Conservation (phyloP, 2,329 filamentous ascomycete species). For the Hymenoscyphus repandus region DNA sequence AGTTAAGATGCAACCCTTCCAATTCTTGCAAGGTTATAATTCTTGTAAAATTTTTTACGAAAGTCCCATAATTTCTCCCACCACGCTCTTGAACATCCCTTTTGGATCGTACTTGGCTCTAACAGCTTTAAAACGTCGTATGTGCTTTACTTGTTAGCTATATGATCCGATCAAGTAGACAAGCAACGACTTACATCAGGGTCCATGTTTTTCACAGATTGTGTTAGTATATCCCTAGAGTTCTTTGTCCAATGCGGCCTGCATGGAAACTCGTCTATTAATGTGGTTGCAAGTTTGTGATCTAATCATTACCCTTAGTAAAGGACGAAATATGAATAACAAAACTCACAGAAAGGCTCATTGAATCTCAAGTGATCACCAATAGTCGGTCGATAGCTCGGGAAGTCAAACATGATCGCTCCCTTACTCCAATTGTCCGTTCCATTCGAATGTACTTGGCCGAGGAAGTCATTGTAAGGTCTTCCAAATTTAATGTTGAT, state of each 20-base stretch:
- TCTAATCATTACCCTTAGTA: slow-evolving; percentile 5
- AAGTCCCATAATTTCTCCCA: slow-evolving; percentile 16
- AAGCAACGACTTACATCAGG: slow-evolving; percentile 9
- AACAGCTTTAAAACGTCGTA: slow-evolving; percentile 11
- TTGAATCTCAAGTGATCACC: slow-evolving; percentile 18
- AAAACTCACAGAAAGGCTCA: slow-evolving; percentile 19
- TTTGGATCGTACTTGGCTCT: slow-evolving; percentile 14
- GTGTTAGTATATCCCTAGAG: slow-evolving; percentile 12
- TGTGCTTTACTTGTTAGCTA: too few species aligned
- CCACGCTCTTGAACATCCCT: slow-evolving; percentile 18
- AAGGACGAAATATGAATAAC: slow-evolving; percentile 3
- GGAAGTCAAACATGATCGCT: slow-evolving; percentile 20
- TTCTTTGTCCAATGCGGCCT: slow-evolving; percentile 21
- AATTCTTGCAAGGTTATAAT: too few species aligned
- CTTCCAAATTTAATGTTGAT: slow-evolving; percentile 21
- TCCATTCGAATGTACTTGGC: too few species aligned
- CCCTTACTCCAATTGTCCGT: slow-evolving; percentile 18
- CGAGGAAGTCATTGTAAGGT: too few species aligned
- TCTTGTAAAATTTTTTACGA: too few species aligned
- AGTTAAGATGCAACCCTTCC: too few species aligned
- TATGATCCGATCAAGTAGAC: neutral
- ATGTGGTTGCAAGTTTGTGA: slow-evolving; percentile 10
- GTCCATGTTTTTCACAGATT: slow-evolving; percentile 15
- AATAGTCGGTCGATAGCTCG: slow-evolving; percentile 11
- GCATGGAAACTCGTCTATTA: slow-evolving; percentile 19